These are phyloP conservation scores for Poronia punctata DNA, from an alignment of 495 filamentous ascomycete species.

Conservation along the genomic window DNA sequence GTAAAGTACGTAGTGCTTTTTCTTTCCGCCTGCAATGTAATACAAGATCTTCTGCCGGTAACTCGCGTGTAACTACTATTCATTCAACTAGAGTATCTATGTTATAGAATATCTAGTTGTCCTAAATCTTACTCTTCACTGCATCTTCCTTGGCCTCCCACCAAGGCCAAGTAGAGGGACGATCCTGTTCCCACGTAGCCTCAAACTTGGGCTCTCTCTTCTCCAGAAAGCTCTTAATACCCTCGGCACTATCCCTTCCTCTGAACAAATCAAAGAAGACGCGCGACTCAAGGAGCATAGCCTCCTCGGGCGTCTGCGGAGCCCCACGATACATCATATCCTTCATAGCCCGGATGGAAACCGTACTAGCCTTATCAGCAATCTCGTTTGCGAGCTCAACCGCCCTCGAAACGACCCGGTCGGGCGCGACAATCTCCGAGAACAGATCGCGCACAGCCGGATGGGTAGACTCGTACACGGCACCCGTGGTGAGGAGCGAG, in stretches of 20 bases:
- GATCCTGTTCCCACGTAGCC: constrained; percentile 42
- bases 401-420: constrained; percentile 48
- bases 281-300: constrained; percentile 53
- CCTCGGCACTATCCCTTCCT: constrained; percentile 43
- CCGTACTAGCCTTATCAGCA: constrained; percentile 48
- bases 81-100: too few species aligned
- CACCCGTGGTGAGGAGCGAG: constrained; percentile 52
- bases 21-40: too few species aligned
- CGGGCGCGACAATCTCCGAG: constrained; percentile 44
- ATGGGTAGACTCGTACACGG: constrained; percentile 45
- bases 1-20: too few species aligned
- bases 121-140: constrained; percentile 14
- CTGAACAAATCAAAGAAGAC: constrained; percentile 51
- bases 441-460: constrained; percentile 51
- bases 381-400: constrained; percentile 53
- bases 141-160: constrained; percentile 24
- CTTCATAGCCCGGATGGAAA: constrained; percentile 48
- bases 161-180: constrained; percentile 42
- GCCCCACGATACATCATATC: constrained; percentile 54
- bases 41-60: too few species aligned
- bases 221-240: constrained; percentile 37
- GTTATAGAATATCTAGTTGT: too few species aligned
- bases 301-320: constrained; percentile 43
- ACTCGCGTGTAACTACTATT: too few species aligned
- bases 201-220: constrained; percentile 47